Percentiles rank a stretch among this genome's conserved stretches.
phyloP scores from a whole-genome alignment of 225 moss, liverwort and hornwort species.

The Straminergon stramineum region DNA sequence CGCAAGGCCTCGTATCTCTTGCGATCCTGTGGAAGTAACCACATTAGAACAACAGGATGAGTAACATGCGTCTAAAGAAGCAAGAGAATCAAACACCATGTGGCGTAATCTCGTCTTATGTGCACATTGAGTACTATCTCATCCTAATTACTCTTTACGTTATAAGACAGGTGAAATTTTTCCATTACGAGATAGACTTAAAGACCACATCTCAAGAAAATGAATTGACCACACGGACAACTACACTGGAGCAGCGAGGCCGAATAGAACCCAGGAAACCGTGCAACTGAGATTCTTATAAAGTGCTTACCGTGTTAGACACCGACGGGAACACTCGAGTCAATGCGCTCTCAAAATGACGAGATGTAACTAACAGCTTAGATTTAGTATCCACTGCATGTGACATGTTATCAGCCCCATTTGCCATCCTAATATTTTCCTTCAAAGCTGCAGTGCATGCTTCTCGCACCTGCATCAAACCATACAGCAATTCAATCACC shows the following conservation, averaged over 20 bases:
- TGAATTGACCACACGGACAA: neutral
- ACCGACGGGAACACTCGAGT: slow-evolving; percentile 81
- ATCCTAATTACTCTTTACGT: neutral
- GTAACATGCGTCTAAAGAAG: neutral
- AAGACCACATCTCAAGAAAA: neutral
- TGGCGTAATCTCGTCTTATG: neutral
- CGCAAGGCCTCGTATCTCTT: slow-evolving; percentile 53
- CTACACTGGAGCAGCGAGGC: neutral
- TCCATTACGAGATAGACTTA: neutral
- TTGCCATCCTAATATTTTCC: slow-evolving; percentile 34
- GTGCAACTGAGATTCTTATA: neutral
- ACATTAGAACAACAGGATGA: neutral
- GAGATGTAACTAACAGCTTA: slow-evolving; percentile 31
- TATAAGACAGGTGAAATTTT: neutral
- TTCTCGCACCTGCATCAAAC: slow-evolving; percentile 66
- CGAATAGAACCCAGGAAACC: neutral
- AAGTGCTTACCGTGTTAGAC: slow-evolving; percentile 47
- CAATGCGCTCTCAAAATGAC: slow-evolving; percentile 70
- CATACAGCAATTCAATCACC: neutral
- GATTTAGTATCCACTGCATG: neutral
- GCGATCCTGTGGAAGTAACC: slow-evolving; percentile 24
- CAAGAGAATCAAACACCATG: neutral
- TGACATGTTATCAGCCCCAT: slow-evolving; percentile 9
- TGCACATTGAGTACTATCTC: neutral
- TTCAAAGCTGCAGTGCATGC: slow-evolving; percentile 79